A percentile compares a stretch with the other conserved stretches of the same genome.
Evolutionary conservation across 805 yeast species (phyloP).

Genomic region (Ogataea methanolica): DNA sequence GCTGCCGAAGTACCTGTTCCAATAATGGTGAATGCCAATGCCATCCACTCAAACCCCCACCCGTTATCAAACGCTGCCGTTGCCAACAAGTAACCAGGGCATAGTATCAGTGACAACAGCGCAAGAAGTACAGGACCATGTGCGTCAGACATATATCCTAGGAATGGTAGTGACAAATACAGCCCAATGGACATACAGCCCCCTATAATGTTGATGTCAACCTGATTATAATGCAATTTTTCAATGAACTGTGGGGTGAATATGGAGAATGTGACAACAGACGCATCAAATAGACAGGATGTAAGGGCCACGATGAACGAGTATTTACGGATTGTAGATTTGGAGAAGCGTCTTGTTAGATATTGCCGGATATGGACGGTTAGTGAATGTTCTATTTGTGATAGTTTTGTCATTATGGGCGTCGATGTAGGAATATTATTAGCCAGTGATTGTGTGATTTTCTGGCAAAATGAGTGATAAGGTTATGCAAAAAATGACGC

Average conservation of each 20-base stretch:
- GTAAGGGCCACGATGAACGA: conserved; percentile 56
- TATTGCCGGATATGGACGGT: conserved; percentile 41
- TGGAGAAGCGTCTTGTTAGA: conserved; percentile 39
- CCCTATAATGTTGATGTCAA: conserved; percentile 65
- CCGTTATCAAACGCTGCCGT: conserved; percentile 31
- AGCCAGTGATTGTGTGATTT: background rate
- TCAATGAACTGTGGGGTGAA: conserved; percentile 67
- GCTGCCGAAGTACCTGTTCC: conserved; percentile 73
- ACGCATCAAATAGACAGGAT: conserved; percentile 75
- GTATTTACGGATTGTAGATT: conserved; percentile 35
- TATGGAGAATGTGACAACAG: conserved; percentile 76
- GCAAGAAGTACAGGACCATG: conserved; percentile 78
- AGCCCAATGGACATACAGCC: conserved; percentile 73
- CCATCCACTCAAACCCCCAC: conserved; percentile 32
- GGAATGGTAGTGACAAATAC: conserved; percentile 76
- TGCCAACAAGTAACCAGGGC: conserved; percentile 64
- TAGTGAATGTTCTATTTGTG: conserved; percentile 33
- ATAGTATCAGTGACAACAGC: conserved; percentile 51
- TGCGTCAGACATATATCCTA: conserved; percentile 81
- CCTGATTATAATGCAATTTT: conserved; percentile 56
- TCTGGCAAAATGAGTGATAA: background rate
- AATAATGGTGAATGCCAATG: conserved; percentile 50
- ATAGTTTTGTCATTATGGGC: conserved; percentile 16
- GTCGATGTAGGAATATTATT: background rate
- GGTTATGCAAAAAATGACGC: background rate